These are phyloP conservation scores for Sclerotinia borealis DNA, from an alignment of 2,329 filamentous ascomycete genomes.

Conservation along the genomic window DNA sequence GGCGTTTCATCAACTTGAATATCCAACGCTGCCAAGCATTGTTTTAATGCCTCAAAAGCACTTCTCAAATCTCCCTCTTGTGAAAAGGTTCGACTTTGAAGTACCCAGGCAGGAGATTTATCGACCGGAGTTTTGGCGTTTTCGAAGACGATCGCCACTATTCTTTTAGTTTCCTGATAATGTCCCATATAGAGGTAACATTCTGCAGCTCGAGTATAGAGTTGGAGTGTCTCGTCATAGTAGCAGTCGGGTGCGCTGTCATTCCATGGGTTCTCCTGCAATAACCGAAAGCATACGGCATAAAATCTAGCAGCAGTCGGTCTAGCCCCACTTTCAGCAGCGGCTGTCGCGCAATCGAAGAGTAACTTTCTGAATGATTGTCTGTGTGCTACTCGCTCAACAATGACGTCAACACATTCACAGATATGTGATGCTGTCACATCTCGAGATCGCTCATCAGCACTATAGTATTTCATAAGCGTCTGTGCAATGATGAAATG, in stretches of 20 bases:
- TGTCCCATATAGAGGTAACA: constrained; percentile 76
- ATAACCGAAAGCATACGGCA: constrained; percentile 65
- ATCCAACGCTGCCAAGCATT: constrained; percentile 64
- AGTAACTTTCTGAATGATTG: constrained; percentile 64
- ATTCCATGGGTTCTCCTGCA: constrained; percentile 75
- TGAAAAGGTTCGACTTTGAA: constrained; percentile 73
- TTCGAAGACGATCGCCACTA: constrained; percentile 65
- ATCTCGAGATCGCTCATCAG: constrained; percentile 60
- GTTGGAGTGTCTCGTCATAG: constrained; percentile 78
- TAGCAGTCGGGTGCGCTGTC: constrained; percentile 63
- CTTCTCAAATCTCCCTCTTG: constrained; percentile 65
- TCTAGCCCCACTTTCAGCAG: constrained; percentile 75
- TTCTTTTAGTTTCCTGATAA: constrained; percentile 56
- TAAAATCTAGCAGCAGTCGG: constrained; percentile 81
- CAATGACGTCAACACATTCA: constrained; percentile 69
- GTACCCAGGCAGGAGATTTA: constrained; percentile 76
- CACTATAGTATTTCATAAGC: constrained; percentile 63
- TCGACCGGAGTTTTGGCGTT: constrained; percentile 68
- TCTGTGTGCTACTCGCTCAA: constrained; percentile 52
- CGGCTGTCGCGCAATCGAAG: constrained; percentile 70
- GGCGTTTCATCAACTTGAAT: constrained; percentile 59
- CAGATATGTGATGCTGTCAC: constrained; percentile 77
- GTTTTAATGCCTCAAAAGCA: constrained; percentile 64
- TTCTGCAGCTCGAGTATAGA: constrained; percentile 75
- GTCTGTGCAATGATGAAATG: constrained; percentile 83